A percentile compares a stretch with the other conserved stretches of the same genome.
Evolutionary conservation across 2,329 filamentous ascomycete species (phyloP).

Genomic region (Ampelomyces quisqualis): DNA sequence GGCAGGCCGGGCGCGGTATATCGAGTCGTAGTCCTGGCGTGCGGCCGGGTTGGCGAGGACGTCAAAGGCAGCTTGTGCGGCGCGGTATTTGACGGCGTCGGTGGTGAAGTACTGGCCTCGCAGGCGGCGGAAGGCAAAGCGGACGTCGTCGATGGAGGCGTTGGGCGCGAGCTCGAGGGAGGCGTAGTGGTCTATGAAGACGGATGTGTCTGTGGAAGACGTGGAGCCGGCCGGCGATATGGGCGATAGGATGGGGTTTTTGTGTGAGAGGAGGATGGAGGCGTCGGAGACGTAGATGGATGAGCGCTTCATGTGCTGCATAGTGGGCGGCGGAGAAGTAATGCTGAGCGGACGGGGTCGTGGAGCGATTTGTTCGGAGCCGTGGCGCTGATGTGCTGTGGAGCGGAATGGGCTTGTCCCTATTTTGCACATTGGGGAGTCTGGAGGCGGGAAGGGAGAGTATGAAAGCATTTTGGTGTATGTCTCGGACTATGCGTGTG

Average conservation of each 20-base stretch:
- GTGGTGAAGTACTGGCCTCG: constrained; percentile 33
- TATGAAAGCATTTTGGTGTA: constrained; percentile 23
- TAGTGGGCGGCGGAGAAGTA: constrained; percentile 9
- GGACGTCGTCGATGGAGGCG: constrained; percentile 35
- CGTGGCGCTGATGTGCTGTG: constrained; percentile 23
- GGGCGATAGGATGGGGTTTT: constrained; percentile 23
- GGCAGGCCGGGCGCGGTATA: constrained; percentile 16
- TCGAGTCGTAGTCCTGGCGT: constrained; percentile 29
- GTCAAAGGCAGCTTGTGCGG: constrained; percentile 34
- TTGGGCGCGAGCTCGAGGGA: constrained; percentile 25
- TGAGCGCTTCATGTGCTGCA: constrained; percentile 23
- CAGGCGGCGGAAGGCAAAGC: constrained; percentile 28
- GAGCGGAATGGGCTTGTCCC: constrained; percentile 23
- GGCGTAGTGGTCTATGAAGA: constrained; percentile 36
- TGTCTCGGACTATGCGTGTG: constrained; percentile 4
- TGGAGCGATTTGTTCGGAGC: constrained; percentile 25
- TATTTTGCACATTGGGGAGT: constrained; percentile 19
- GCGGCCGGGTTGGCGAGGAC: constrained; percentile 31
- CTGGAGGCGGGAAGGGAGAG: constrained; percentile 15
- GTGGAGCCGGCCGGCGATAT: constrained; percentile 13
- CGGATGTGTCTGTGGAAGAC: constrained; percentile 17
- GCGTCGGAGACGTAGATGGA: constrained; percentile 33
- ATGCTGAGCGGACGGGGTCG: constrained; percentile 23
- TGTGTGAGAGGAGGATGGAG: constrained; percentile 23
- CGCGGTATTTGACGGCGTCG: constrained; percentile 32